Evolutionary conservation across 2,329 filamentous ascomycete genomes (phyloP).

Genomic region (Penicillium paneum): DNA sequence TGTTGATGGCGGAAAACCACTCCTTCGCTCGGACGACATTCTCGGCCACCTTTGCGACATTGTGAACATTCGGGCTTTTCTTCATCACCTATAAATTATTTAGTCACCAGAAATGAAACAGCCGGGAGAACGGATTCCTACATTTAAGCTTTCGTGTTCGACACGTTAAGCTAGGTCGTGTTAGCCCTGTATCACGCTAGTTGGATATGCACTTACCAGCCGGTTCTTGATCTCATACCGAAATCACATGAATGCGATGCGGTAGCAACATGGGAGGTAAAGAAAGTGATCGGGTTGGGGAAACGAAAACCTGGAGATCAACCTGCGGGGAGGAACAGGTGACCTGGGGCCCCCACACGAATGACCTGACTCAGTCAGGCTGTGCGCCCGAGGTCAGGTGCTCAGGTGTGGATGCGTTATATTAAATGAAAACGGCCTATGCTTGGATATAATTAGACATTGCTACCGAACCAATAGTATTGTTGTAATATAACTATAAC

Average conservation of each 20-base stretch:
- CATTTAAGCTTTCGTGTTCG: constrained; percentile 63
- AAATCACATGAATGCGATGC: constrained; percentile 21
- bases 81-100: constrained; percentile 47
- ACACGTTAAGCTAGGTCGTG: constrained; percentile 50
- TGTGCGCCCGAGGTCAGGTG: background rate
- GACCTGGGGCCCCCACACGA: constrained; percentile 20
- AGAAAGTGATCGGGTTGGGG: constrained; percentile 3
- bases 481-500: no score
- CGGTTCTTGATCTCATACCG: constrained; percentile 46
- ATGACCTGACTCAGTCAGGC: background rate
- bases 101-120: constrained; percentile 1
- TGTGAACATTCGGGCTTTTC: constrained; percentile 59
- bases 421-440: background rate
- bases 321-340: constrained; percentile 22
- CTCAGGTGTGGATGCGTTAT: background rate
- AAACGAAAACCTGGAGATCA: constrained; percentile 22
- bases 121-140: constrained; percentile 14
- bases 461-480: background rate
- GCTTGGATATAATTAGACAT: background rate
- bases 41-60: constrained; percentile 58
- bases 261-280: constrained; percentile 23
- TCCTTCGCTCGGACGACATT: constrained; percentile 60
- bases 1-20: constrained; percentile 67
- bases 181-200: background rate
- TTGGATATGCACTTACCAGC: constrained; percentile 36